Evolutionary conservation across 129 eudicot species (phyloP).

Genomic region (Apium graveolens): DNA sequence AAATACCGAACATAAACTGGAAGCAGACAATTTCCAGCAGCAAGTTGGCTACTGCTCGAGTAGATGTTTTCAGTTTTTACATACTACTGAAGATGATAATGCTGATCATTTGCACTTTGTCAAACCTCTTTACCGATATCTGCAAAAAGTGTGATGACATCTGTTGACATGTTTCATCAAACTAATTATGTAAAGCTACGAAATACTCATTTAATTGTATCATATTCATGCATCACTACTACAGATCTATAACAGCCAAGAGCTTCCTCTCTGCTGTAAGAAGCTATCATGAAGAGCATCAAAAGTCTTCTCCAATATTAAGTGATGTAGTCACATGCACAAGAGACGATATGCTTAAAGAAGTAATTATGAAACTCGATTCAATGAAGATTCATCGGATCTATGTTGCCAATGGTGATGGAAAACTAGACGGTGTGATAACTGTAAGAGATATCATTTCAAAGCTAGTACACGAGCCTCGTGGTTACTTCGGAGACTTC

Average conservation of each 20-base stretch:
- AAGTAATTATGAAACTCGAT: constrained; percentile 69
- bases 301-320: constrained; percentile 35
- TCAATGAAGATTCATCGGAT: constrained; percentile 64
- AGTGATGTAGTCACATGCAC: constrained; percentile 71
- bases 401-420: constrained; percentile 64
- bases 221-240: constrained; percentile 14
- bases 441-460: constrained; percentile 95
- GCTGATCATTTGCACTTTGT: background rate
- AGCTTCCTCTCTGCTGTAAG: constrained; percentile 72
- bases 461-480: constrained; percentile 93
- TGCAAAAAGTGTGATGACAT: background rate
- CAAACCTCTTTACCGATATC: background rate
- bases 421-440: constrained; percentile 62
- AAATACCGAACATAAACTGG: background rate
- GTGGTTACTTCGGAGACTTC: constrained; percentile 89
- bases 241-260: constrained; percentile 83
- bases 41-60: background rate
- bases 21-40: background rate
- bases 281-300: constrained; percentile 51
- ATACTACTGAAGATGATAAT: background rate
- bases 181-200: background rate
- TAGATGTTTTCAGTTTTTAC: background rate
- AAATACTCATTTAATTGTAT: background rate
- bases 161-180: background rate
- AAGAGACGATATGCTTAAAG: constrained; percentile 44